Percentiles rank a stretch among this genome's conserved stretches.
These are phyloP conservation scores for Tanozyma kutaoensis DNA, from an alignment of 805 yeast genomes.

Conservation along the genomic window DNA sequence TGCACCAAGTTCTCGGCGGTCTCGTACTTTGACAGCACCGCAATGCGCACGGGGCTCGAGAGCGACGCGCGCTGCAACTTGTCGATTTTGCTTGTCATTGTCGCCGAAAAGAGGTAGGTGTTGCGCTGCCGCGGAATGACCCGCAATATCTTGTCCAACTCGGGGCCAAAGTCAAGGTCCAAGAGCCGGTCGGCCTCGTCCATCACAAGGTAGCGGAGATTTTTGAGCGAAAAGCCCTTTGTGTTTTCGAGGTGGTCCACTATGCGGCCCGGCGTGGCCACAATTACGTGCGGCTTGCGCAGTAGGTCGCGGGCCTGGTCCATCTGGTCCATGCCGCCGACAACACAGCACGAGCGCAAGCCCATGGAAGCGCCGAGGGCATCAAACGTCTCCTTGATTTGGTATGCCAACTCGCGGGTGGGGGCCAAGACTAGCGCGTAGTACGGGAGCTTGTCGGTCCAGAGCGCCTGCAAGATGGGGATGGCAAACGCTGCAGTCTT, in stretches of 20 bases:
- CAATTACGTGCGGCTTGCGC: slow-evolving; percentile 88
- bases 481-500: slow-evolving; percentile 98
- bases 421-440: slow-evolving; percentile 84
- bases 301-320: slow-evolving; percentile 90
- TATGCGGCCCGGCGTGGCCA: slow-evolving; percentile 91
- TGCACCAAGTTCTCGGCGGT: slow-evolving; percentile 93
- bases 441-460: slow-evolving; percentile 81
- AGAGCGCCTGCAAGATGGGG: slow-evolving; percentile 81
- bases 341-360: slow-evolving; percentile 74
- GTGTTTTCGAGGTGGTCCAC: slow-evolving; percentile 92
- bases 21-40: slow-evolving; percentile 78
- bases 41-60: slow-evolving; percentile 77
- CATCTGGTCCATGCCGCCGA: slow-evolving; percentile 98
- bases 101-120: slow-evolving; percentile 86
- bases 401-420: slow-evolving; percentile 75
- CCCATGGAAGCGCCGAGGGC: slow-evolving; percentile 92
- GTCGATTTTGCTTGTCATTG: slow-evolving; percentile 91
- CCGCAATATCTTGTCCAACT: slow-evolving; percentile 71
- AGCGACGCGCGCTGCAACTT: slow-evolving; percentile 90
- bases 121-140: slow-evolving; percentile 78
- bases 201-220: slow-evolving; percentile 74
- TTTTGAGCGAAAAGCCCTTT: slow-evolving; percentile 73
- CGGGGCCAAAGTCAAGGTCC: slow-evolving; percentile 96
- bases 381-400: slow-evolving; percentile 88
- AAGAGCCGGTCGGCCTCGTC: slow-evolving; percentile 95